Evolutionary conservation across 2,329 filamentous ascomycete genomes (phyloP), one percentile per base, ranked within the genome.

Genomic region (Diaporthe sp.): DNA sequence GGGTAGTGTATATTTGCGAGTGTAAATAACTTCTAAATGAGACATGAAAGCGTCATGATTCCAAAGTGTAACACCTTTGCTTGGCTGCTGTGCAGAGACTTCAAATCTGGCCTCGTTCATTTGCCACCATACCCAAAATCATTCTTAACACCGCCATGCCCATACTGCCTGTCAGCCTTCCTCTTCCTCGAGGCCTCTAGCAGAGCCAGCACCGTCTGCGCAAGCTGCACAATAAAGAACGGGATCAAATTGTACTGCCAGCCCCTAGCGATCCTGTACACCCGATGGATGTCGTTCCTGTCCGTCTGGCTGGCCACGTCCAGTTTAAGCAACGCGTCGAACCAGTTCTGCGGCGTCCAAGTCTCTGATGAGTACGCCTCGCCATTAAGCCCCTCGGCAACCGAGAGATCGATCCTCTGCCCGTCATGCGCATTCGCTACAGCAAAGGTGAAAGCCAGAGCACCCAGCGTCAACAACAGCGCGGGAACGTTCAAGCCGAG

Each of bases 291-390:
- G 10, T 66, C 73, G 10, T 50, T 38, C 25, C 70, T 58, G 28
- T 75, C 66, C 2, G 58, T 57, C 13, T 42, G 40, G 15, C 50
- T 74, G 9, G 77, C 77, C 7, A 85, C 70, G 54, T 82, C 77
- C 28, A 85, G 78, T 47, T 77, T 73, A 58, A 83, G 77, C 40
- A 85, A 77, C 8, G 82, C 82, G 5, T 77, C 73, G 73, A 84
- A 83, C 84, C 84, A 86, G 75, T 79, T 83, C 76, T 84, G 82
- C 25, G 84, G 84, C 25, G 84, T 83, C 84, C 84, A 86, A 12
- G 74, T 54, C 55, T 78, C 77, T 12, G 79, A 68, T 1, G 80
- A 78, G 64, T 86, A 86, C 4, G 78, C 76, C 22, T 45, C 54
- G 17, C 79, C 77, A n/a, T 78, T 58, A 19, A 80, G 68, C 1